Base-by-base conservation (phyloP, 495 filamentous ascomycete genomes). In the Pseudoneurospora amorphoporcata region DNA sequence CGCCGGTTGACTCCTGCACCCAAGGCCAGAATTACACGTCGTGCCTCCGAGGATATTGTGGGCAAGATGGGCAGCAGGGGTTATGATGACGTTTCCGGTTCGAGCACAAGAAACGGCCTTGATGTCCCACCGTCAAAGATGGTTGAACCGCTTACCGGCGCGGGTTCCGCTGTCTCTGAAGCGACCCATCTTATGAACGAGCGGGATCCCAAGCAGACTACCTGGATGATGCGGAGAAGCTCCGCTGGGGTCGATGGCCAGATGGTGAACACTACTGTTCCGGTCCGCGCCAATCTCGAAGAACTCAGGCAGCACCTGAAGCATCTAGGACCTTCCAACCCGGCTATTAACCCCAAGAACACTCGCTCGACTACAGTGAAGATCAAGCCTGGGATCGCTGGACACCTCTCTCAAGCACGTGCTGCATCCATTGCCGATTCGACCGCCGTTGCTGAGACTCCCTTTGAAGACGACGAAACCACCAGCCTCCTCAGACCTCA, bases 301-400 rank as follows among this genome's bases (percentile, higher is more conserved):
- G 93, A 97, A 68, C 88, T 97, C 72, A 87, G 87, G 68, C 89
- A 94, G 75, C 94, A 97, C 73, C 84, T 98, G 12, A 95, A 92
- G 76, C 92, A 95, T 76, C 89, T 99, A 3, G 95, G 96, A 0
- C 95, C 95, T 0, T 96, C 93, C 2, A 99, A 99, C 76, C 87
- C 92, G 17, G 96, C 95, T 3, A 92, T 88, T 70, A 88, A 92
- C 42, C 95, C 95, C 4, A 90, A 91, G 73, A 84, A 87, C 70
- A 97, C 95, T 2, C 90, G 90, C n/a, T 95, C 93, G 72, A 90
- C 90, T 40, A 90, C 89, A 14, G 94, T 99, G 69, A 98, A 98
- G 81, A 95, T 97, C 81, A 98, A 98, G 81, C 89, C 88, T 8
- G 89, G 87, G 19, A 35, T 61, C 69, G 29, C 71, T 58, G 17